Evolutionary conservation across 306 rosid genomes (phyloP).

Genomic region (Dryas alaskensis): DNA sequence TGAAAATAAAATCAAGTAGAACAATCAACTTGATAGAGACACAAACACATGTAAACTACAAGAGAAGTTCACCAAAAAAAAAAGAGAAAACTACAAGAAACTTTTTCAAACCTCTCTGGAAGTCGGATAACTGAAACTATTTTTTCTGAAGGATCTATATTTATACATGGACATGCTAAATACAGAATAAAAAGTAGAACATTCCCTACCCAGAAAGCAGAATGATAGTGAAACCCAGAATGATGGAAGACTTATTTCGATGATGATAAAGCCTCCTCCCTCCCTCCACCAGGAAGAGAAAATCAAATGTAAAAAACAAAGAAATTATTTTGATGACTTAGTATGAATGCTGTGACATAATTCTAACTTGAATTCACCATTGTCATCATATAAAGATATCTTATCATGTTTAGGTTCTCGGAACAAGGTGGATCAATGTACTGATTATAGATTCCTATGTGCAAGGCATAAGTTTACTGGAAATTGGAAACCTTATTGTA

Average conservation of each 20-base stretch:
- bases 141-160: not conserved
- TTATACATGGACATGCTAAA: not conserved
- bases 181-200: not conserved
- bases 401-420: not conserved
- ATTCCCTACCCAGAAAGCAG: not conserved
- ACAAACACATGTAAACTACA: not conserved
- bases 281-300: not conserved
- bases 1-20: not conserved
- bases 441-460: not conserved
- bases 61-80: not conserved
- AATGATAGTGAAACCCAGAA: not conserved
- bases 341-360: not conserved
- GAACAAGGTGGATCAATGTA: conserved; percentile 10
- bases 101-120: conserved; percentile 1
- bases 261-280: not conserved
- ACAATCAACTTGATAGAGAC: not conserved
- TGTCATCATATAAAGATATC: not conserved
- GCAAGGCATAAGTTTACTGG: not conserved
- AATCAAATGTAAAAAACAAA: not conserved
- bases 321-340: conserved; percentile 7
- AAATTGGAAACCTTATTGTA: not conserved
- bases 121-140: not conserved
- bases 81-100: not conserved
- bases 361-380: not conserved
- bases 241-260: not conserved